Percentiles rank a stretch among this genome's conserved stretches.
These are phyloP conservation scores for Vicia villosa DNA, from an alignment of 306 rosid species.

Conservation along the genomic window DNA sequence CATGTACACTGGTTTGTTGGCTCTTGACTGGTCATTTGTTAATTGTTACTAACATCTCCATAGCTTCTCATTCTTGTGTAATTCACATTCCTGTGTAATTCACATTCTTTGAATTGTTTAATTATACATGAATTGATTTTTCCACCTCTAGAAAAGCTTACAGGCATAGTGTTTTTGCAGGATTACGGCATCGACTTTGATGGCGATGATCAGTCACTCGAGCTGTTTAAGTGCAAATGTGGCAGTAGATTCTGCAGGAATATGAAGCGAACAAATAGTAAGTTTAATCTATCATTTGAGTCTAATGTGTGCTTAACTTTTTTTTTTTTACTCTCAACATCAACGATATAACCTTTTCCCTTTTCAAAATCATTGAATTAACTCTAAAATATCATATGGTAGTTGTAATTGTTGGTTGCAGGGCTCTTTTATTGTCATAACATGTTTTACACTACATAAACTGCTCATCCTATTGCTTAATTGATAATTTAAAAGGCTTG, in stretches of 20 bases:
- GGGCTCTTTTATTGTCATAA: constrained; percentile 1
- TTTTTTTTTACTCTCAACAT: background rate
- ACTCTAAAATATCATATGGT: background rate
- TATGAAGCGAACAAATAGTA: constrained; percentile 74
- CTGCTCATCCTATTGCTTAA: background rate
- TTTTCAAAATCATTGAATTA: background rate
- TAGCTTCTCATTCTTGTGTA: too few species aligned
- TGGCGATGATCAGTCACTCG: constrained; percentile 60
- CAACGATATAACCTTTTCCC: background rate
- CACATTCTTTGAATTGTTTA: constrained; percentile 11
- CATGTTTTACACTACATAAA: background rate
- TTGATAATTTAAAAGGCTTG: constrained; percentile 1
- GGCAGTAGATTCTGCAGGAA: constrained; percentile 92
- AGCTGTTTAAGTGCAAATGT: constrained; percentile 70
- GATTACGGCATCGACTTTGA: constrained; percentile 91
- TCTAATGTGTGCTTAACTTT: background rate
- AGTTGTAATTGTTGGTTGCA: background rate
- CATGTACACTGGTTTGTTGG: constrained; percentile 1
- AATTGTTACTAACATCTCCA: too few species aligned
- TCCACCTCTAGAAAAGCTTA: constrained; percentile 15
- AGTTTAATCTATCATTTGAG: constrained; percentile 36
- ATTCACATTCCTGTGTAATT: too few species aligned
- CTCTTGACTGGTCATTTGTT: constrained; percentile 18
- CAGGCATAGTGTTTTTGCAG: constrained; percentile 51
- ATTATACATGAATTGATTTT: background rate